Evolutionary conservation across 805 yeast species (phyloP).

Genomic region (Saturnispora gosingensis): DNA sequence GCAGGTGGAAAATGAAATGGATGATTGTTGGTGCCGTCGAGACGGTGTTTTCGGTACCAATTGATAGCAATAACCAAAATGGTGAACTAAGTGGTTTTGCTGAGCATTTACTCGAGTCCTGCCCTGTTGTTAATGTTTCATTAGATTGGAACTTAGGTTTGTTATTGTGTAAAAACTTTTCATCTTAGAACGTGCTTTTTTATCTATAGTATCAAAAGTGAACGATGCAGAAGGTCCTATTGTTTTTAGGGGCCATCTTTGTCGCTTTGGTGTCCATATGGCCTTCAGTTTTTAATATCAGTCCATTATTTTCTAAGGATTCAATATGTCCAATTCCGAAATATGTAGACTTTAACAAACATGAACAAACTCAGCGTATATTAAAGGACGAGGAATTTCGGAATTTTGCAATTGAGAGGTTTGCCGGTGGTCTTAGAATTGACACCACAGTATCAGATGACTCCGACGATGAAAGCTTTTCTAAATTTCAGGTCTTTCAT

Average conservation of each 20-base stretch:
- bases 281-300: conserved; percentile 6
- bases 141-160: background rate
- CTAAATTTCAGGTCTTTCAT: conserved; percentile 18
- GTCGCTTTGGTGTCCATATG: background rate
- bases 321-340: conserved; percentile 40
- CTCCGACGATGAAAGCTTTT: conserved; percentile 12
- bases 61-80: background rate
- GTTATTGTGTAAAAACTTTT: background rate
- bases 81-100: background rate
- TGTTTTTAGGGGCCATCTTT: background rate
- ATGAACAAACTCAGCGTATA: conserved; percentile 19
- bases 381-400: conserved; percentile 28
- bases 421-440: conserved; percentile 41
- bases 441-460: conserved; percentile 37
- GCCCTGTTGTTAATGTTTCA: background rate
- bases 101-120: background rate
- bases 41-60: conserved; percentile 23
- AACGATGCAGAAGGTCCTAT: background rate
- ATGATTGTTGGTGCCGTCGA: conserved; percentile 32
- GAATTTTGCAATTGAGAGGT: conserved; percentile 30
- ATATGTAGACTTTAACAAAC: conserved; percentile 9
- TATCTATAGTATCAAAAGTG: background rate
- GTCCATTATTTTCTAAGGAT: background rate
- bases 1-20: conserved; percentile 31
- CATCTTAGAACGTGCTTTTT: too few species aligned